Evolutionary conservation across 345 rosid species (phyloP).

Genomic region (Brassica carinata): DNA sequence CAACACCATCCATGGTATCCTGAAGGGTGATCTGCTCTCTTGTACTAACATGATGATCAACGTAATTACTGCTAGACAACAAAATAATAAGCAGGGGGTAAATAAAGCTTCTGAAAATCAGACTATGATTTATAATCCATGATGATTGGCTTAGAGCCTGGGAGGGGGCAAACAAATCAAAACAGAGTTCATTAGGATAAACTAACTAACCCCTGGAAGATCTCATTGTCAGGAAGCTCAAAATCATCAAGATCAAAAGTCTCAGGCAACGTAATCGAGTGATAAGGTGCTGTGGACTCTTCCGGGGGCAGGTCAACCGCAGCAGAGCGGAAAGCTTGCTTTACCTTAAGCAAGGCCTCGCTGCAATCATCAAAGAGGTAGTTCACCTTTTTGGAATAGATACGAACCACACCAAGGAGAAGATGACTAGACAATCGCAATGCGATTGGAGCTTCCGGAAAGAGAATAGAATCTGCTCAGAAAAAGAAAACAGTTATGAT

Average conservation of each 20-base stretch:
- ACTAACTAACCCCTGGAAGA: conserved; percentile 85
- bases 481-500: background rate
- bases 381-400: conserved; percentile 94
- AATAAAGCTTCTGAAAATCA: conserved; percentile 1
- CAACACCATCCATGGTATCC: conserved; percentile 96
- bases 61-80: conserved; percentile 71
- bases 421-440: conserved; percentile 96
- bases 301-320: conserved; percentile 99
- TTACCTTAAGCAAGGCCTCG: conserved; percentile 95
- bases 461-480: conserved; percentile 89
- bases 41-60: conserved; percentile 93
- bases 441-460: conserved; percentile 98
- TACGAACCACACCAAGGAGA: conserved; percentile 98
- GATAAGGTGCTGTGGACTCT: conserved; percentile 98
- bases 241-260: conserved; percentile 99
- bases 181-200: background rate
- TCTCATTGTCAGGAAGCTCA: conserved; percentile 97
- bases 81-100: conserved; percentile 16
- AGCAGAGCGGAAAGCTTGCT: conserved; percentile 98
- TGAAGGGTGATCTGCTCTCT: conserved; percentile 99
- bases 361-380: conserved; percentile 99
- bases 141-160: background rate
- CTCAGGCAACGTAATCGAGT: conserved; percentile 98
- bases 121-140: background rate
- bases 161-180: background rate